These are phyloP conservation scores for Coemansia sp. DNA, from an alignment of 192 early-diverging fungal species.

Conservation along the genomic window DNA sequence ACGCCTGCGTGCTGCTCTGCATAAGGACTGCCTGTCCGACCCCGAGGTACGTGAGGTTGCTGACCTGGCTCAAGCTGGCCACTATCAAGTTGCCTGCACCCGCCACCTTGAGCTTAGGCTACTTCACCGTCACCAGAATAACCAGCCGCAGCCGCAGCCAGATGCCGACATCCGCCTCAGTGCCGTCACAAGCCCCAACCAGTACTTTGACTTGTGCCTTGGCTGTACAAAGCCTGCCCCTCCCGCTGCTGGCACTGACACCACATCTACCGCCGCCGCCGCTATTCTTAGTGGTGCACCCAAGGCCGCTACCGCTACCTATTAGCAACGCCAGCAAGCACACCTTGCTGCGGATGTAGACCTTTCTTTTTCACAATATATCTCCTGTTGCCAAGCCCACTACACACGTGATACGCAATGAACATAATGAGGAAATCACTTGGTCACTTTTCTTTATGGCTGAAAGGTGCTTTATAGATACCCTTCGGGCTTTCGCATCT, in stretches of 20 bases:
- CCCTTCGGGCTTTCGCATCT: not conserved
- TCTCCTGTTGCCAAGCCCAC: not conserved
- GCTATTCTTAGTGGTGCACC: slow-evolving; percentile 1
- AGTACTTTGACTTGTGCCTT: slow-evolving; percentile 78
- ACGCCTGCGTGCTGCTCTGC: slow-evolving; percentile 63
- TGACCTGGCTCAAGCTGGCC: slow-evolving; percentile 63
- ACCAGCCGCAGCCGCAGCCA: slow-evolving; percentile 1
- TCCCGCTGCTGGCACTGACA: not conserved
- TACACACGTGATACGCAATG: not conserved
- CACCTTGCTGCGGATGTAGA: slow-evolving; percentile 3
- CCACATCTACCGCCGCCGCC: not conserved
- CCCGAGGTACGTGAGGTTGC: slow-evolving; percentile 64
- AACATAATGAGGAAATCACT: not conserved
- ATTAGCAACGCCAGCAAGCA: not conserved
- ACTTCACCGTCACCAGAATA: slow-evolving; percentile 16
- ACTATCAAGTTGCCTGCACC: slow-evolving; percentile 95
- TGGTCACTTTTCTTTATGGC: not conserved
- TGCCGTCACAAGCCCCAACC: slow-evolving; percentile 91
- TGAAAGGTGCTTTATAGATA: not conserved
- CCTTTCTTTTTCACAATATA: not conserved
- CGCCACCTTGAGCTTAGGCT: slow-evolving; percentile 75
- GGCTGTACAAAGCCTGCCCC: slow-evolving; percentile 12
- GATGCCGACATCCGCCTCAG: slow-evolving; percentile 46
- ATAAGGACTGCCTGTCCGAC: slow-evolving; percentile 59
- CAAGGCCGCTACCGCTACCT: not conserved